Conservation (phyloP, 208 protist species). For the Leishmania tarentolae region DNA sequence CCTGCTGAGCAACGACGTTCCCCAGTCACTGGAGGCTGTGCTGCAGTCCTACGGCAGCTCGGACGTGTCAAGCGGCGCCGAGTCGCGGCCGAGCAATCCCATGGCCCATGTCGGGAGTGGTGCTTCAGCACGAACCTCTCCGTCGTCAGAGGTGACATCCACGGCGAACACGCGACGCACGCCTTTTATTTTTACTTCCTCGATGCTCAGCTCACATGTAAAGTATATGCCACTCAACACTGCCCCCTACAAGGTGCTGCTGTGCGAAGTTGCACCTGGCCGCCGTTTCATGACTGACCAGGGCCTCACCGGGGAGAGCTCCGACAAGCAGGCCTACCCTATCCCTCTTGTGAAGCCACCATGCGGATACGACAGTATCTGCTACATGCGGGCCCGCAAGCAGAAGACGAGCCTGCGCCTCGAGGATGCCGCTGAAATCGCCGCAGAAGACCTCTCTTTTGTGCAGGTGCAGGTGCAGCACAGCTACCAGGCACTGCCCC, state of each 20-base stretch:
- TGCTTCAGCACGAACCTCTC: background rate
- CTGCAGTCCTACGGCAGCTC: constrained; percentile 13
- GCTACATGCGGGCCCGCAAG: constrained; percentile 28
- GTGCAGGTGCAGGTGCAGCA: constrained; percentile 44
- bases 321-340: constrained; percentile 17
- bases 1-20: constrained; percentile 28
- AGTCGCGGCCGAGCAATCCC: constrained; percentile 20
- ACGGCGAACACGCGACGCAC: constrained; percentile 21
- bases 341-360: constrained; percentile 6
- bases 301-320: constrained; percentile 23
- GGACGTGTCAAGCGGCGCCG: constrained; percentile 3
- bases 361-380: constrained; percentile 54
- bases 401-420: constrained; percentile 10
- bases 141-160: background rate
- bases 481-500: constrained; percentile 72
- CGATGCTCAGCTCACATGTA: constrained; percentile 50
- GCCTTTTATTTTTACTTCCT: constrained; percentile 64
- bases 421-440: constrained; percentile 12
- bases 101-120: constrained; percentile 1
- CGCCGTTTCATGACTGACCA: constrained; percentile 38
- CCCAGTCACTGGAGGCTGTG: constrained; percentile 12
- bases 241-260: constrained; percentile 54
- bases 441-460: constrained; percentile 12
- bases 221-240: constrained; percentile 28
- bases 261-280: constrained; percentile 71